Evolutionary conservation across 1,139 yeast species (phyloP), one percentile per base, ranked within the genome.

Genomic region (Taphrina pruni): DNA sequence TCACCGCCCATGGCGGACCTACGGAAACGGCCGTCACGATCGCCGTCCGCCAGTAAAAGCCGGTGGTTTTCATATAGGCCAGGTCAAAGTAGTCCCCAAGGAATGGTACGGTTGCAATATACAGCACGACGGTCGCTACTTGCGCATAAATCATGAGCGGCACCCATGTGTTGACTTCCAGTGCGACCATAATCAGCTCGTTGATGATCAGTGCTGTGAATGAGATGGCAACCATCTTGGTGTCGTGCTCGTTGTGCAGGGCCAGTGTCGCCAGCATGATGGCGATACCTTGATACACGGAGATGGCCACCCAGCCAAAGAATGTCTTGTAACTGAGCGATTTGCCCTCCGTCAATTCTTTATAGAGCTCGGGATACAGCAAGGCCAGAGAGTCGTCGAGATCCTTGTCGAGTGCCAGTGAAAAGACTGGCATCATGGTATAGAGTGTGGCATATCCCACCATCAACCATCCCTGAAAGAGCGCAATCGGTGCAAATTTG

Each of bases 351-450:
- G 97, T 91, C 74, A 95, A 83, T 77, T 95, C 99, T 75, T 89
- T 89, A 81, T 95, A 95, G 60, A 95, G 83, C 77, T 95, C 99
- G 0, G 99, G 99, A 77, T 94, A 95, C 71, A 93, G 82, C 72
- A 88, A 87, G 0, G 97, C 96, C 73, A 94, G 84, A 69, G 88
- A 89, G 77, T 93, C 97, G 75, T 88, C 94, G 67, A 95, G 92
- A 78, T 95, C 99, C 71, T 88, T 87, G 77, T 95, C 99, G 68
- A 91, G 82, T 0, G 96, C 97, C 72, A 95, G 81, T 0, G 97
- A 90, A 76, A 95, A 95, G 1, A 95, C 99, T 0, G 99, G 99
- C 65, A 95, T 94, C 99, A 95, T 95, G 0, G 99, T 95, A 78
- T 94, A 95, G 65, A 91, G 83, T 0, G 99, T 95, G 0, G 99